Conservation (phyloP, 768 basidiomycete genomes). For the Gloeophyllum trabeum region DNA sequence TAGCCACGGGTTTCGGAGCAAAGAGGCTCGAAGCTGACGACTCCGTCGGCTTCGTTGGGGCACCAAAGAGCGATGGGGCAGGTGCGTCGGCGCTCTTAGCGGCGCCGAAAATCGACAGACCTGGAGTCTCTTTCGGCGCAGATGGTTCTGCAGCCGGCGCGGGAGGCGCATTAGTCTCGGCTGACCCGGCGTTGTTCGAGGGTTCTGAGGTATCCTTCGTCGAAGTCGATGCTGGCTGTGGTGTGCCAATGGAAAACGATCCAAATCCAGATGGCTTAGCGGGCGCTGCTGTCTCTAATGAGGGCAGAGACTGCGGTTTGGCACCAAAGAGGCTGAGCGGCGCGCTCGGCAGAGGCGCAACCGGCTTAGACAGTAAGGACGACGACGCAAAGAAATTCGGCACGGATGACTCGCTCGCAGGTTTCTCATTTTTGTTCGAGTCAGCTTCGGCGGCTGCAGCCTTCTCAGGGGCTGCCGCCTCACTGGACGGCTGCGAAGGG, state of each 20-base stretch:
- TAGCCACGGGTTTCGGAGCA: not conserved
- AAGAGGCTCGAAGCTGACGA: not conserved
- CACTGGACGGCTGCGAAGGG: not conserved
- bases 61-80: not conserved
- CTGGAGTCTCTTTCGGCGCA: too few species aligned
- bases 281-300: constrained; percentile 11
- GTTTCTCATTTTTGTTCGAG: too few species aligned
- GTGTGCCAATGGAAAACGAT: not conserved
- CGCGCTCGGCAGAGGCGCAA: not conserved
- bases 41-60: not conserved
- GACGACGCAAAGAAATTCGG: constrained; percentile 61
- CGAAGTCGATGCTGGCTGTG: not conserved
- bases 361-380: constrained; percentile 26
- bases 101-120: not conserved
- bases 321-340: not conserved
- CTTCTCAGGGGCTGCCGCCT: constrained; percentile 11
- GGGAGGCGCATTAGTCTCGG: too few species aligned
- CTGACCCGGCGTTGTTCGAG: not conserved
- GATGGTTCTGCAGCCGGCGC: too few species aligned
- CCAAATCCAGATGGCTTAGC: not conserved
- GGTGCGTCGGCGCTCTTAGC: not conserved
- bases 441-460: constrained; percentile 3
- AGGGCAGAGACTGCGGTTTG: constrained; percentile 8
- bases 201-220: not conserved
- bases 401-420: constrained; percentile 18